Evolutionary conservation across 345 rosid genomes (phyloP), one percentile per base, ranked within the genome.

Genomic region (Ceriops zippeliana): DNA sequence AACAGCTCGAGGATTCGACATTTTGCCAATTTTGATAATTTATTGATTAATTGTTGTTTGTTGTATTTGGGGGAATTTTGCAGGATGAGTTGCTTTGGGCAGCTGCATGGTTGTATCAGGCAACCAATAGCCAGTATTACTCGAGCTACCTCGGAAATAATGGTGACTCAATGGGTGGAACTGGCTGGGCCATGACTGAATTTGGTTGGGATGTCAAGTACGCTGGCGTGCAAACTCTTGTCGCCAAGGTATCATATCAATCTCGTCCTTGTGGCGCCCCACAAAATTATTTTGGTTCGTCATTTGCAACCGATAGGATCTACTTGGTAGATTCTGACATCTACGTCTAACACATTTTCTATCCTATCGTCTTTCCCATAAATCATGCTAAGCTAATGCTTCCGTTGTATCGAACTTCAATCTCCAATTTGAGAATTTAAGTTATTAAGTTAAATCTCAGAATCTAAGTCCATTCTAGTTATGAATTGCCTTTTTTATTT

Each of bases 161-260:
- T 64, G 98, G 90, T 32, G 96, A 92, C 30, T 72, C 91, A 0
- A 73, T 96, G 86, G 99, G 99, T 21, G 99, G 93, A 68, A 92
- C 97, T 51, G 85, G 90, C 35, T 96, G 98, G 98, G 74, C 75
- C 59, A 92, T 90, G 96, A 92, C 92, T 4, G 99, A 96, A 82
- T 96, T 96, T 13, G 74, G 99, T 51, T 96, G 98, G 99, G 99
- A 96, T 64, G 97, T 85, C n/a, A 96, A 96, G 83, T 90, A 89
- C 76, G 90, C 98, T 17, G 98, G 99, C 21, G 97, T 92, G 58
- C 97, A 92, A 68, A 84, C 97, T 27, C 99, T 92, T 47, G 97
- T 86, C 16, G 90, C 99, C 65, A 92, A 92, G 99, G 99, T 89
- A 75, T 38, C 2, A 27, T 24, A 27, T 24, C 59, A 5, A 9